Conservation (phyloP, 202 grass and related monocot genomes). For the Tripidium arundinaceum region DNA sequence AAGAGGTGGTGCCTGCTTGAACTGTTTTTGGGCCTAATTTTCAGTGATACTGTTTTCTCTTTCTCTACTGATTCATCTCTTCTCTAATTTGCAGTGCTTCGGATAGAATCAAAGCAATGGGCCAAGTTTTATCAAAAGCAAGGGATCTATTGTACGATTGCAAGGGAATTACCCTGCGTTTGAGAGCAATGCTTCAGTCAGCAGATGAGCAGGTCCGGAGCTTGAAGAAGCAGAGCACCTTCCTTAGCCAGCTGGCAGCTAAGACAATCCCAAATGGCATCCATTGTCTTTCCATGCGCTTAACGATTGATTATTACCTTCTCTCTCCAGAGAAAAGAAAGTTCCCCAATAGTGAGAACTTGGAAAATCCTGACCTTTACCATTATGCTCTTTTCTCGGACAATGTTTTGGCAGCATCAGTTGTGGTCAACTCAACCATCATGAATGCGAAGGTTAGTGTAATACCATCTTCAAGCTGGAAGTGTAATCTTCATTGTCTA, state of each 20-base stretch:
- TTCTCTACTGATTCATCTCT: constrained; percentile 16
- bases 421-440: constrained; percentile 64
- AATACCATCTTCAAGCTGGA: constrained; percentile 7
- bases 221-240: constrained; percentile 72
- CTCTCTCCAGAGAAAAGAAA: constrained; percentile 60
- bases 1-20: constrained; percentile 34
- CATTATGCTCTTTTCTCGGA: constrained; percentile 70
- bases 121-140: constrained; percentile 52
- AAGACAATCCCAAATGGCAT: constrained; percentile 71
- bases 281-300: constrained; percentile 63
- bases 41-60: constrained; percentile 15
- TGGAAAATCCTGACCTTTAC: constrained; percentile 60
- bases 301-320: constrained; percentile 62
- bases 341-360: constrained; percentile 58
- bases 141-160: constrained; percentile 53
- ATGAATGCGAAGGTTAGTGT: constrained; percentile 53
- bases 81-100: constrained; percentile 39
- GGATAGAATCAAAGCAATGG: constrained; percentile 45
- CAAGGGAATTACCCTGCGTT: constrained; percentile 34
- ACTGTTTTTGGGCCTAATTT: constrained; percentile 23
- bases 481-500: not conserved
- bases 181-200: constrained; percentile 59
- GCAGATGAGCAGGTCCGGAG: constrained; percentile 66
- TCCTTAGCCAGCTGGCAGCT: constrained; percentile 58
- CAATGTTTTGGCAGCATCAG: constrained; percentile 72